Base-by-base conservation (phyloP, 768 basidiomycete species). In the Saitozyma sp. region DNA sequence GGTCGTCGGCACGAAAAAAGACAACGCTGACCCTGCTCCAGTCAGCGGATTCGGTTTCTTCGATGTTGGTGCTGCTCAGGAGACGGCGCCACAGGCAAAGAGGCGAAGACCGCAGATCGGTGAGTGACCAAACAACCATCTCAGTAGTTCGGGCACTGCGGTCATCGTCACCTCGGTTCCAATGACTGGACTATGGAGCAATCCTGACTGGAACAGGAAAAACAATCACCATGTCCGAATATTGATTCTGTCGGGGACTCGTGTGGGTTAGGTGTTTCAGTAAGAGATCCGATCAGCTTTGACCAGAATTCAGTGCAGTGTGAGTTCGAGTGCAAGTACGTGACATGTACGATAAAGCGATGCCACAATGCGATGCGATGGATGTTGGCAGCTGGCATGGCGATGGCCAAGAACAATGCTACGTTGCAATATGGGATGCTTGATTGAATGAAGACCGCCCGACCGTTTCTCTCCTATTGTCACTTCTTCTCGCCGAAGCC, bases 11-110 rank as follows among this genome's bases (percentile, higher is more conserved):
- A 46, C 45, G 45, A 17, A 13, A 46, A 46, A 46, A 46, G 45
- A 46, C 11, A 6, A 9, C 56, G 29, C 10, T 59, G 39, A 29
- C 29, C 5, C 29, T 38, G 11, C 37, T 61, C 8, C 54, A 75
- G 74, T 77, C 63, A 66, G 74, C 45, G 78, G 78, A 11, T 79
- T 79, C 62, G 78, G 78, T 4, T 79, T 79, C 71, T 79, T 76
- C 53, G 78, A 79, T 65, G 76, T 77, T 2, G 76, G 72, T n/a
- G 68, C 72, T 1, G 67, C 71, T 29, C 29, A 29, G 38, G 66
- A 62, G 37, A 66, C 65, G 6, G 52, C 68, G 8, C 58, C 70
- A 20, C 73, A 77, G 39, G 65, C 69, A 3, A 74, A 61, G 58
- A 63, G 75, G 54, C 63, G 74, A 17, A 60, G 74, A 54, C 71